Evolutionary conservation across 768 basidiomycete genomes (phyloP).

Genomic region (Hypsizygus marmoreus): DNA sequence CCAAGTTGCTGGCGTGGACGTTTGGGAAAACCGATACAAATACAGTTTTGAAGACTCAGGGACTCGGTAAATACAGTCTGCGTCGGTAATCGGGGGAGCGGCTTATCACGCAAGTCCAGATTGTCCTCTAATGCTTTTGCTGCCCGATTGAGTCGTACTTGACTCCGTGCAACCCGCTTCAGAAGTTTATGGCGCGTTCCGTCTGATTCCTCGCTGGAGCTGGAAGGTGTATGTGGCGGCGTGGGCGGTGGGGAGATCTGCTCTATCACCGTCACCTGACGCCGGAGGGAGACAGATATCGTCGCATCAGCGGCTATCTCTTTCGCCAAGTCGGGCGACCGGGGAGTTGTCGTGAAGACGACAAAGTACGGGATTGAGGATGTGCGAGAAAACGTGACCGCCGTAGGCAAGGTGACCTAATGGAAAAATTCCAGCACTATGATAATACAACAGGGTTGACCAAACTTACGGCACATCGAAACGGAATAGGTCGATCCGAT

Average conservation of each 20-base stretch:
- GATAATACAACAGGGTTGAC: neutral
- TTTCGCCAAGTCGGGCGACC: constrained; percentile 52
- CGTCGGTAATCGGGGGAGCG: constrained; percentile 43
- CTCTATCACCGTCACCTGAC: constrained; percentile 57
- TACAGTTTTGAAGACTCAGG: constrained; percentile 47
- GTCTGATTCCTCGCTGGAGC: constrained; percentile 46
- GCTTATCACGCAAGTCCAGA: constrained; percentile 36
- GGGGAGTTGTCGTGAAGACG: constrained; percentile 67
- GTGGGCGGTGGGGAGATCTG: constrained; percentile 41
- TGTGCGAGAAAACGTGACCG: constrained; percentile 60
- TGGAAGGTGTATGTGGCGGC: constrained; percentile 50
- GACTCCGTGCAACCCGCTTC: constrained; percentile 34
- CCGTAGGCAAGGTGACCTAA: constrained; percentile 66
- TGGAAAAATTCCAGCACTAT: neutral
- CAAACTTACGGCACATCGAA: constrained; percentile 63
- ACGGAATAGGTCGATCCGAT: constrained; percentile 62
- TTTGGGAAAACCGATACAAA: constrained; percentile 72
- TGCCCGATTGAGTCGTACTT: constrained; percentile 26
- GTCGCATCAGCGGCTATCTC: constrained; percentile 75
- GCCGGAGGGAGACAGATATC: constrained; percentile 65
- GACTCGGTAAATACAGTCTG: constrained; percentile 42
- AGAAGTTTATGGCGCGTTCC: constrained; percentile 30
- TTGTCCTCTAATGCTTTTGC: constrained; percentile 26
- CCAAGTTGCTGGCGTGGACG: constrained; percentile 52
- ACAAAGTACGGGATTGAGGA: constrained; percentile 72